Conservation (phyloP, 2,329 filamentous ascomycete genomes). For the Fusarium nematophilum region DNA sequence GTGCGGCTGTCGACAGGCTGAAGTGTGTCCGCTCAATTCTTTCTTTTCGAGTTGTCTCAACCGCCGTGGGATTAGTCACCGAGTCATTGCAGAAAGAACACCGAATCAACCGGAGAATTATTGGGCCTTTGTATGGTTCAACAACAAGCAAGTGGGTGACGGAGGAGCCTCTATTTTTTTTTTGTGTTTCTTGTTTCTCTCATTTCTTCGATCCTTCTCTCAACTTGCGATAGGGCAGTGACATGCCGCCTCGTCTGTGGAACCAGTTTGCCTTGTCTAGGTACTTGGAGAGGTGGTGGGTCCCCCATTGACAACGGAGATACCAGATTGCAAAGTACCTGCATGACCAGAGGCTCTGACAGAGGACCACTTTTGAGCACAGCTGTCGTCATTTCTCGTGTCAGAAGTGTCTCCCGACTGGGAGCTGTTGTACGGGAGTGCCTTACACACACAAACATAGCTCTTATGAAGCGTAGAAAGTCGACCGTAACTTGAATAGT, state of each 20-base stretch:
- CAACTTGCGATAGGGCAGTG: conserved; percentile 33
- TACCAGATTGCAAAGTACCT: conserved; percentile 21
- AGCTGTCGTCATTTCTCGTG: conserved; percentile 32
- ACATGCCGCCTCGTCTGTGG: conserved; percentile 34
- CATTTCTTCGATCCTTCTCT: conserved; percentile 22
- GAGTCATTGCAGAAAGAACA: background rate
- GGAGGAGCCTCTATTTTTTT: conserved; percentile 4
- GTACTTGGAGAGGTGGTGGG: conserved; percentile 25
- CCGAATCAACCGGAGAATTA: too few relatives aligned
- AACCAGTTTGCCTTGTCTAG: conserved; percentile 32
- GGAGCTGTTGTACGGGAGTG: too few relatives aligned
- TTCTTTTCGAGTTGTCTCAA: conserved; percentile 2
- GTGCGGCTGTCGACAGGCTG: conserved; percentile 17
- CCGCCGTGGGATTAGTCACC: background rate
- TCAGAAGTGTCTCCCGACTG: conserved; percentile 10
- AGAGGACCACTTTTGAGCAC: conserved; percentile 4
- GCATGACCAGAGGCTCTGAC: conserved; percentile 15
- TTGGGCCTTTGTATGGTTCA: background rate
- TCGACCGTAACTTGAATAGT: background rate
- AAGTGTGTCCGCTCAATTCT: background rate
- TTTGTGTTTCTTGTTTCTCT: conserved; percentile 13
- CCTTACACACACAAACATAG: too few relatives aligned
- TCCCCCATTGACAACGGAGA: background rate
- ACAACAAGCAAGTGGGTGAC: conserved; percentile 7
- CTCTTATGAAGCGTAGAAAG: too few relatives aligned